Conservation (phyloP, 2,329 filamentous ascomycete species). For the Epichloe festucae region DNA sequence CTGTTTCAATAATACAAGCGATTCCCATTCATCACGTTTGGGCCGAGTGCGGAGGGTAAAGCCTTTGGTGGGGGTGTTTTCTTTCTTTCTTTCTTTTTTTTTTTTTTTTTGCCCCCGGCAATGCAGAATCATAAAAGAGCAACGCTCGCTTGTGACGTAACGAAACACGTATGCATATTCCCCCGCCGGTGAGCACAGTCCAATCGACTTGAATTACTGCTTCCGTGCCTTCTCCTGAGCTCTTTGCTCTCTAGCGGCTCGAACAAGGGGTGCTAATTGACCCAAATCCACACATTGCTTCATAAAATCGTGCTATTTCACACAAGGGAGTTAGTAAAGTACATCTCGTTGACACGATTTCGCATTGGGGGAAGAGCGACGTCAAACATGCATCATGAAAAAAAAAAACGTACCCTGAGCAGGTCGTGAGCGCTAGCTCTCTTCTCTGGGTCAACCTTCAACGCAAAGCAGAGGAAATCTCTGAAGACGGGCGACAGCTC, state of each 20-base stretch:
- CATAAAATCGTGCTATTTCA: slow-evolving; percentile 64
- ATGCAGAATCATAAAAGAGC: slow-evolving; percentile 1
- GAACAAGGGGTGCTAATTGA: slow-evolving; percentile 75
- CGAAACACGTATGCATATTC: slow-evolving; percentile 3
- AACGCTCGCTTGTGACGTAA: slow-evolving; percentile 5
- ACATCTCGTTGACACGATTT: no score
- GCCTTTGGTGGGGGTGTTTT: background rate
- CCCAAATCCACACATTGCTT: slow-evolving; percentile 58
- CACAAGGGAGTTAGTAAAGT: background rate
- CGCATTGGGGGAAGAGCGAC: background rate
- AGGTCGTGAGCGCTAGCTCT: slow-evolving; percentile 89
- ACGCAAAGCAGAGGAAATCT: slow-evolving; percentile 83
- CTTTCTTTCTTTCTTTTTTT: rapidly evolving
- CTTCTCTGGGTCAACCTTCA: slow-evolving; percentile 97
- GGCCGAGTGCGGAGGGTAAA: background rate
- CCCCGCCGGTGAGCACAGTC: background rate
- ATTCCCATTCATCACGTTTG: background rate
- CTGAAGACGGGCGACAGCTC: slow-evolving; percentile 69
- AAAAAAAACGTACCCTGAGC: slow-evolving; percentile 68
- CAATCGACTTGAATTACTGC: slow-evolving; percentile 13
- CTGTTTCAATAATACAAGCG: background rate
- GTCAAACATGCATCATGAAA: background rate
- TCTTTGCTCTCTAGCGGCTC: slow-evolving; percentile 71
- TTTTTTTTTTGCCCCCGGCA: background rate
- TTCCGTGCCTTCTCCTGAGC: slow-evolving; percentile 74